Evolutionary conservation across 1,284 basidiomycete species (phyloP).

Genomic region (Trichosporon faecale): DNA sequence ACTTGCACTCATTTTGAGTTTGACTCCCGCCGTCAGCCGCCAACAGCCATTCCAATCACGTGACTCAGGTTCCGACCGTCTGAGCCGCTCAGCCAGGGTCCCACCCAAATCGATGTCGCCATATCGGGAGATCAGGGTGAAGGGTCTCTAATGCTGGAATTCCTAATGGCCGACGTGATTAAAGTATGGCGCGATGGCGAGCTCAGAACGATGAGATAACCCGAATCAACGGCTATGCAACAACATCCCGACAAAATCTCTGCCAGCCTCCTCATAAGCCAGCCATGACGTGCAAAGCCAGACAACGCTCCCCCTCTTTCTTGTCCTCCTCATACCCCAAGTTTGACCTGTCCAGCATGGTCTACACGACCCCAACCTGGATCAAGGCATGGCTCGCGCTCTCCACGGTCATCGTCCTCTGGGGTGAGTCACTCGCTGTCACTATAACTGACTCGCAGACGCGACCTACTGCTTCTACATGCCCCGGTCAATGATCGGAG

Average conservation of each 20-base stretch:
- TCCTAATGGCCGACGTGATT: constrained; percentile 10
- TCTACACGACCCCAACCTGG: constrained; percentile 55
- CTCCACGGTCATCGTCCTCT: constrained; percentile 56
- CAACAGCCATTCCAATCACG: not conserved
- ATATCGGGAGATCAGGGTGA: not conserved
- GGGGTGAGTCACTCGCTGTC: constrained; percentile 39
- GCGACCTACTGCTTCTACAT: constrained; percentile 68
- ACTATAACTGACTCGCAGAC: constrained; percentile 55
- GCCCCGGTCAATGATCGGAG: constrained; percentile 67
- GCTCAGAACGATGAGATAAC: not conserved
- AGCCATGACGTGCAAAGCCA: not conserved
- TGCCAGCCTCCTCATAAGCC: constrained; percentile 1
- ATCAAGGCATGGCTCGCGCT: constrained; percentile 68
- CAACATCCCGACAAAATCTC: constrained; percentile 10
- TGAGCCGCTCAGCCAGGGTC: no score
- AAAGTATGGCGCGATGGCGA: not conserved
- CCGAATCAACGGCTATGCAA: not conserved
- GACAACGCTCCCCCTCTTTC: not conserved
- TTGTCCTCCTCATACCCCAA: not conserved
- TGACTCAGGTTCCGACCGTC: not conserved
- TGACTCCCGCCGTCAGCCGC: not conserved
- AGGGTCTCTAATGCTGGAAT: not conserved
- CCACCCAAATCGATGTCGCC: constrained; percentile 6
- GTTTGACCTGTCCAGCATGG: constrained; percentile 14
- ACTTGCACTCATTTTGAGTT: not conserved